Conservation (phyloP, 2,329 filamentous ascomycete genomes). For the Akanthomyces dipterigenus region DNA sequence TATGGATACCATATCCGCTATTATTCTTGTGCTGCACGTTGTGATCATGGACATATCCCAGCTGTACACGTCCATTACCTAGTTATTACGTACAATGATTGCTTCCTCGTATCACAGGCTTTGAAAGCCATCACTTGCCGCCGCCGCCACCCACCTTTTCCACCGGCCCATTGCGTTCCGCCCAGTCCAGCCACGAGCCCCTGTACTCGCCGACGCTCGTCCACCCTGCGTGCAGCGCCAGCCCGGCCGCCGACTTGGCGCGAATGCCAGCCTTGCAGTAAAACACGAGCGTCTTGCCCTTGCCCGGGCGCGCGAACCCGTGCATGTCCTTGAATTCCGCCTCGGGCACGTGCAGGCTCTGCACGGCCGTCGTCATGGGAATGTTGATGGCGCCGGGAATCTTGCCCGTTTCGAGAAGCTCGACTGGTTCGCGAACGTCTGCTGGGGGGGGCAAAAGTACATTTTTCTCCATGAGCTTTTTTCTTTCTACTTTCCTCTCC, state of each 20-base stretch:
- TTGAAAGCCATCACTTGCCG: not conserved
- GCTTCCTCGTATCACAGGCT: no score
- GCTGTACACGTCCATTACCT: not conserved
- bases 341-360: conserved; percentile 67
- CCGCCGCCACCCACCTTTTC: conserved; percentile 20
- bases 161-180: conserved; percentile 57
- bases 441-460: not conserved
- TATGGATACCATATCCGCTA: no score
- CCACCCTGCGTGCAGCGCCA: conserved; percentile 76
- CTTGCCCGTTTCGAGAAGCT: conserved; percentile 55
- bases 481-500: no score
- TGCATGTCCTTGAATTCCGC: conserved; percentile 81
- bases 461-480: no score
- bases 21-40: no score
- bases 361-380: conserved; percentile 68
- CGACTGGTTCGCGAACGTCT: conserved; percentile 68
- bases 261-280: conserved; percentile 92
- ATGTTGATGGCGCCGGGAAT: conserved; percentile 83
- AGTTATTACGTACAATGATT: not conserved
- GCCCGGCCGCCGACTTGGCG: conserved; percentile 65
- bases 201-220: conserved; percentile 62
- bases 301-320: conserved; percentile 62
- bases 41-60: not conserved
- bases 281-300: conserved; percentile 61
- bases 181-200: conserved; percentile 81